phyloP scores from a whole-genome alignment of 441 rosid species.

The Iberis amara region DNA sequence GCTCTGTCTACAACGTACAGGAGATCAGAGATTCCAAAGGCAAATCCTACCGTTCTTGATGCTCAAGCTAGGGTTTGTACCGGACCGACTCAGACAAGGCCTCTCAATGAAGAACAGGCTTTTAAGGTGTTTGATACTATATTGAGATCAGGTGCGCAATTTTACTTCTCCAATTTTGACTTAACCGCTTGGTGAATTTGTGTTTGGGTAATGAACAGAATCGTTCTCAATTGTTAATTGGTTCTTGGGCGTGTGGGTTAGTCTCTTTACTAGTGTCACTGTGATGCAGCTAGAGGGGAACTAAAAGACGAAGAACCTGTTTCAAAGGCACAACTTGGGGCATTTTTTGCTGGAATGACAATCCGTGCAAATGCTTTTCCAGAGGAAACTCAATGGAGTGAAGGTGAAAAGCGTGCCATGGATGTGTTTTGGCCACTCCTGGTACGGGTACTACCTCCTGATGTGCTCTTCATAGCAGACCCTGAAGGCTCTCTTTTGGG shows the following conservation, averaged over 20 bases:
- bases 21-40: constrained; percentile 49
- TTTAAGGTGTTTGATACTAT: constrained; percentile 70
- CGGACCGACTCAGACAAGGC: constrained; percentile 86
- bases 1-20: constrained; percentile 72
- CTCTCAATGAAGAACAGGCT: constrained; percentile 72
- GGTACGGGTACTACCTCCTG: constrained; percentile 64
- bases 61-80: constrained; percentile 97
- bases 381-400: constrained; percentile 92
- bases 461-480: constrained; percentile 83
- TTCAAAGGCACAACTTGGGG: constrained; percentile 88
- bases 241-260: constrained; percentile 2
- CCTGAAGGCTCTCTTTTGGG: constrained; percentile 93
- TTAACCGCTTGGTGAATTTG: not conserved
- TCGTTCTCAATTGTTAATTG: not conserved
- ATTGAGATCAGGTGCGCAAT: constrained; percentile 62
- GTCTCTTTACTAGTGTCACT: constrained; percentile 1
- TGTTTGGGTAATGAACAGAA: not conserved
- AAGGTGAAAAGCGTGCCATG: constrained; percentile 77
- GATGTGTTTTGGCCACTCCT: constrained; percentile 72
- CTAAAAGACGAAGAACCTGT: constrained; percentile 69
- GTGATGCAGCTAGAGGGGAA: constrained; percentile 59
- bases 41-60: constrained; percentile 79
- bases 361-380: constrained; percentile 91
- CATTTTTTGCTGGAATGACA: constrained; percentile 90
- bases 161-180: not conserved